These are phyloP conservation scores for Thielaviopsis populi DNA, from an alignment of 2,329 filamentous ascomycete species.

Conservation along the genomic window DNA sequence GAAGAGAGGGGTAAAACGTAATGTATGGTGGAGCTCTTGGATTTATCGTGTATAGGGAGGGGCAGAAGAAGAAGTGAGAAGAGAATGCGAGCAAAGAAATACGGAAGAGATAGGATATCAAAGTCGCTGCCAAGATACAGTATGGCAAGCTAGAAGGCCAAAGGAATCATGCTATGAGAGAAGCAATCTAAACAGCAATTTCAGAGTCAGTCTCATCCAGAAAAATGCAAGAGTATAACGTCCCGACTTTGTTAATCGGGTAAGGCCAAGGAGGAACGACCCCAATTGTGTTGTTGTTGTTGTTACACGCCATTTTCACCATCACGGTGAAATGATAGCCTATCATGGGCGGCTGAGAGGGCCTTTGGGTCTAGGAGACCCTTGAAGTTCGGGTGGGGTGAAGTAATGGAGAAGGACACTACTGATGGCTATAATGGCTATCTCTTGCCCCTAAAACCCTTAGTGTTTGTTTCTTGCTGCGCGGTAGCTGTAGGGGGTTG, in stretches of 20 bases:
- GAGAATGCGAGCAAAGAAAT: neutral
- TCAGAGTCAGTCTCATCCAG: too few relatives aligned
- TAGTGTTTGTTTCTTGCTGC: too few relatives aligned
- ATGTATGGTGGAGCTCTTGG: neutral
- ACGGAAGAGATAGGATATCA: neutral
- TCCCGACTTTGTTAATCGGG: neutral
- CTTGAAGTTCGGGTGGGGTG: neutral
- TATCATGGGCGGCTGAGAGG: neutral
- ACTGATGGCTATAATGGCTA: too few relatives aligned
- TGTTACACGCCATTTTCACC: neutral
- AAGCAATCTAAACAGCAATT: too few relatives aligned
- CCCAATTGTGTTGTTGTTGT: neutral
- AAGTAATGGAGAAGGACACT: neutral
- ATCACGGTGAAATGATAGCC: neutral
- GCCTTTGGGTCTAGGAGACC: neutral
- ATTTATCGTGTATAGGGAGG: neutral
- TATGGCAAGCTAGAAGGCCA: too few relatives aligned
- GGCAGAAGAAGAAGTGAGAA: too few relatives aligned
- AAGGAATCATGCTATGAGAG: too few relatives aligned
- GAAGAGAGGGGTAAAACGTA: neutral
- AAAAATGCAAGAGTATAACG: too few relatives aligned
- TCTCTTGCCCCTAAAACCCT: too few relatives aligned
- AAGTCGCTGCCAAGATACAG: neutral
- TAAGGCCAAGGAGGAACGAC: neutral
- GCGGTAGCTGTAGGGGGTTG: too few relatives aligned